A percentile compares a stretch with the other conserved stretches of the same genome.
Conservation (phyloP, 176 grass and related monocot species). For the Cenchrus purpureus region DNA sequence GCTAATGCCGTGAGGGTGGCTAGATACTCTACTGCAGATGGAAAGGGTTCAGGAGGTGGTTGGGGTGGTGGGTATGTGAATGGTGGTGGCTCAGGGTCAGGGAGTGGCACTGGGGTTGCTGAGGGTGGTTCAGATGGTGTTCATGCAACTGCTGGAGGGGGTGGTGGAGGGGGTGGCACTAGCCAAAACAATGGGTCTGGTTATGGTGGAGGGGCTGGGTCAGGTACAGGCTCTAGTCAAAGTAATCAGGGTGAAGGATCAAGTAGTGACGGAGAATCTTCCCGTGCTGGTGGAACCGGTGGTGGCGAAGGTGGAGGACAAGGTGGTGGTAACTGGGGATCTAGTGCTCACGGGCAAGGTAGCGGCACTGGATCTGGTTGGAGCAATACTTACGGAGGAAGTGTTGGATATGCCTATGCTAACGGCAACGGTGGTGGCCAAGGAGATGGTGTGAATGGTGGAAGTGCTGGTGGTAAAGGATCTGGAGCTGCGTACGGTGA, state of each 20-base stretch:
- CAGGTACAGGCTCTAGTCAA: not conserved
- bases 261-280: not conserved
- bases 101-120: not conserved
- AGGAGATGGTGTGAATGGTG: not conserved
- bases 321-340: too few species aligned
- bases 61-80: slow-evolving; percentile 29
- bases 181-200: not conserved
- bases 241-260: not conserved
- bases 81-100: not conserved
- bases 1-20: slow-evolving; percentile 29
- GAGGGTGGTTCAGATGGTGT: not conserved
- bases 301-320: too few species aligned
- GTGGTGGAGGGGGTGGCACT: not conserved
- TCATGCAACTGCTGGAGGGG: slow-evolving; percentile 23
- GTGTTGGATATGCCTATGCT: not conserved
- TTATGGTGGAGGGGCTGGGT: not conserved
- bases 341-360: too few species aligned
- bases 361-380: too few species aligned
- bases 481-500: slow-evolving; percentile 14
- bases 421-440: slow-evolving; percentile 1
- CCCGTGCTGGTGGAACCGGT: not conserved
- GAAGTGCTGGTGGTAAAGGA: not conserved
- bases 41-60: slow-evolving; percentile 5
- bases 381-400: not conserved
- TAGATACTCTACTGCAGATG: slow-evolving; percentile 36